Evolutionary conservation across 345 rosid species (phyloP), one percentile per base, ranked within the genome.

Genomic region (Excoecaria cochinchinensis): DNA sequence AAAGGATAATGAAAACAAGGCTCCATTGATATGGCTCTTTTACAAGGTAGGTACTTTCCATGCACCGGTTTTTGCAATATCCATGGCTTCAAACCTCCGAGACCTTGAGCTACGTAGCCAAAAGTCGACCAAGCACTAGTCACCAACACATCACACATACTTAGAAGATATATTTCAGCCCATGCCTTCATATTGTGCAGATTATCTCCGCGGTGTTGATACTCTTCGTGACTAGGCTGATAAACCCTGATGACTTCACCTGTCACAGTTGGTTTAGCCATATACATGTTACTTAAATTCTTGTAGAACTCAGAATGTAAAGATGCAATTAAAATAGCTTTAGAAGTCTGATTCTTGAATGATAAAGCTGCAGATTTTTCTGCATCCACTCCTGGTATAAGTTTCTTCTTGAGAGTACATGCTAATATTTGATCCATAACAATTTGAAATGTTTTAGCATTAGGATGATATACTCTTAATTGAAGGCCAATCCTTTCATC

Each of bases 401-500:
- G 61, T 10, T 71, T 80, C 36, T 71, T 67, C 64, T 66, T 67
- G 19, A n/a, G 24, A 4, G 72, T 40, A 51, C 82, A 80, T 2
- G 52, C 19, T 44, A 71, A 58, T 10, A 80, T 39, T 56, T 71
- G 76, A 21, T 75, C 67, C 64, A 69, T 62, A 38, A 74, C 70
- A 62, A 17, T 62, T 47, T 62, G 70, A 25, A 40, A 63, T 12
- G 8, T 9, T 22, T 15, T 67, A 14, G 52, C 52, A 4, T 39
- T 65, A 21, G 71, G 9, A 66, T 67, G 51, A 58, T 71, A 64
- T 9, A 80, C 56, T 59, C 82, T 71, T 4, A 80, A 58, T 67
- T 80, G 82, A 16, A 80, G 62, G 17, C 79, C 82, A 59, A 75
- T 66, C 62, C 68, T 66, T 64, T 75, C 53, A 5, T 75, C 79